These are phyloP conservation scores for Podospora tetraspora DNA, from an alignment of 495 filamentous ascomycete species.

Conservation along the genomic window DNA sequence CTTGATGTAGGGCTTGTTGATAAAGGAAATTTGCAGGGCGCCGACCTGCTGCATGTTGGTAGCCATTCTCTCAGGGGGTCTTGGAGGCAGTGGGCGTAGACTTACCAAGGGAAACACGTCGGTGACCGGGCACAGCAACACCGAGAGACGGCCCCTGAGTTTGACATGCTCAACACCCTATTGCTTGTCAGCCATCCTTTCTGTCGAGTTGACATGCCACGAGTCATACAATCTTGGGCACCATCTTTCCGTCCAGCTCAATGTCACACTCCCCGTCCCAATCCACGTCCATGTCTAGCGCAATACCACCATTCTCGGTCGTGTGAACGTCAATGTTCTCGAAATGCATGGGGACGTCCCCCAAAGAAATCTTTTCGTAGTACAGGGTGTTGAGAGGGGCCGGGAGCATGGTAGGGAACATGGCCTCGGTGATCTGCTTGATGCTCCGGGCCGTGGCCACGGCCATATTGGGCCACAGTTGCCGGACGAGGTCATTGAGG, in stretches of 20 bases:
- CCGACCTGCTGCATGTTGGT: constrained; percentile 30
- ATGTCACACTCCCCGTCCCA: constrained; percentile 42
- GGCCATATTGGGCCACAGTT: constrained; percentile 42
- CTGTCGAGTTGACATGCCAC: too few relatives aligned
- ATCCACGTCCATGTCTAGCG: constrained; percentile 40
- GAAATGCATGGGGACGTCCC: constrained; percentile 31
- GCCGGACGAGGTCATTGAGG: constrained; percentile 41
- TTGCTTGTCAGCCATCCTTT: background rate
- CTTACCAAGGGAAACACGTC: constrained; percentile 38
- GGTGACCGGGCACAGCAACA: constrained; percentile 37
- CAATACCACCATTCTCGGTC: constrained; percentile 35
- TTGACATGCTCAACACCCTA: constrained; percentile 41
- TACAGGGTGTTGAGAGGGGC: constrained; percentile 31
- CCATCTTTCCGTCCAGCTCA: constrained; percentile 35
- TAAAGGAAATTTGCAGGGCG: constrained; percentile 40
- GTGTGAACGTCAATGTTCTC: constrained; percentile 37
- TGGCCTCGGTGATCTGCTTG: constrained; percentile 37
- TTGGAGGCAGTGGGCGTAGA: background rate
- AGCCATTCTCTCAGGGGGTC: background rate
- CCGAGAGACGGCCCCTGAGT: constrained; percentile 35
- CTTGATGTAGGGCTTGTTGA: constrained; percentile 38
- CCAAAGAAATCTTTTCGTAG: constrained; percentile 40
- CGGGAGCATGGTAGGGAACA: constrained; percentile 38
- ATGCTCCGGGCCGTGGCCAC: constrained; percentile 33
- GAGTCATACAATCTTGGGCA: constrained; percentile 34